Evolutionary conservation across 257 asterid genomes (phyloP).

Genomic region (Nicotiana knightiana): DNA sequence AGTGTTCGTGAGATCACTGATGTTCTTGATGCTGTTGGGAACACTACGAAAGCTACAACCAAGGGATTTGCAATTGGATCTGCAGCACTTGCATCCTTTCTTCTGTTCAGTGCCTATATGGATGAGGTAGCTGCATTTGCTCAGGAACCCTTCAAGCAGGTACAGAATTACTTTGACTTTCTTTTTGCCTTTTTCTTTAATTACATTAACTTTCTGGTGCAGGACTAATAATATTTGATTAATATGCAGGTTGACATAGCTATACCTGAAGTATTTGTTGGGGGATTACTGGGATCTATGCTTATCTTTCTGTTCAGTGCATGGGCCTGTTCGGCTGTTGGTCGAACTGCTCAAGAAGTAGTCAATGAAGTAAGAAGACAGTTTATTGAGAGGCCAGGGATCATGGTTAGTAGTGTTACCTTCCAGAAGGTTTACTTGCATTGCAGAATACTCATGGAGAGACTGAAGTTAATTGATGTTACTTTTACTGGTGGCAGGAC

Average conservation of each 20-base stretch:
- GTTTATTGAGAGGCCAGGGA: conserved; percentile 98
- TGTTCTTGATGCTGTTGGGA: conserved; percentile 97
- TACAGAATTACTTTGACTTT: conserved; percentile 10
- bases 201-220: neutral
- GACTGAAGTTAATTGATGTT: neutral
- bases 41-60: conserved; percentile 99
- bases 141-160: conserved; percentile 68
- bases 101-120: conserved; percentile 97
- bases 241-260: conserved; percentile 86
- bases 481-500: conserved; percentile 44
- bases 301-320: conserved; percentile 94
- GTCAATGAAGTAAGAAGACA: conserved; percentile 98
- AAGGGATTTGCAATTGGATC: conserved; percentile 99
- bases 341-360: conserved; percentile 97
- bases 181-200: neutral
- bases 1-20: conserved; percentile 97
- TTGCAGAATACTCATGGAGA: neutral
- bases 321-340: conserved; percentile 99
- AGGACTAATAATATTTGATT: neutral
- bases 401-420: conserved; percentile 63
- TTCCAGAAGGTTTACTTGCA: conserved; percentile 6
- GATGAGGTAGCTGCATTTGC: conserved; percentile 94
- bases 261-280: conserved; percentile 95
- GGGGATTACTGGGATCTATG: conserved; percentile 96
- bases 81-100: conserved; percentile 98